phyloP scores from a whole-genome alignment of 2,329 filamentous ascomycete species.

The Pseudovirgaria hyperparasitica region DNA sequence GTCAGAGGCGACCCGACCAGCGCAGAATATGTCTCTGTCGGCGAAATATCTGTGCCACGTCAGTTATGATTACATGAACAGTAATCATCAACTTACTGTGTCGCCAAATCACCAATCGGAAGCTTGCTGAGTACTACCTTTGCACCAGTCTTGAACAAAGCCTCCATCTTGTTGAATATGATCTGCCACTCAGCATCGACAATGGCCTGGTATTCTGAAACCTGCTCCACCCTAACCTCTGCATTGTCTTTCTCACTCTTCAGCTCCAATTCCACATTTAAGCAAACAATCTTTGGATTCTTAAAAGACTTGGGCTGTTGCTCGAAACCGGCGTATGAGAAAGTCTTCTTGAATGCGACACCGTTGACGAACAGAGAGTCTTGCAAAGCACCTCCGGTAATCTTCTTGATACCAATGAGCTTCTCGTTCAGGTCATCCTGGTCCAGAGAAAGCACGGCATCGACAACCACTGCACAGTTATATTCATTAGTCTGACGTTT shows the following conservation, averaged over 20 bases:
- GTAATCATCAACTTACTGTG: slow-evolving; percentile 46
- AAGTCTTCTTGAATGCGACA: slow-evolving; percentile 99
- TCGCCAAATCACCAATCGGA: slow-evolving; percentile 93
- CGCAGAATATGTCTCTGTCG: slow-evolving; percentile 96
- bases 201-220: slow-evolving; percentile 98
- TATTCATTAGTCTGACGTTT: slow-evolving; percentile 7
- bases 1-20: slow-evolving; percentile 78
- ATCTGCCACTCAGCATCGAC: slow-evolving; percentile 99
- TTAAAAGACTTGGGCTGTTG: slow-evolving; percentile 95
- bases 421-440: slow-evolving; percentile 97
- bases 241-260: slow-evolving; percentile 99
- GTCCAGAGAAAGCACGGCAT: slow-evolving; percentile 88
- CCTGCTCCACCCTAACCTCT: slow-evolving; percentile 93
- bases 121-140: slow-evolving; percentile 97
- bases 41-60: slow-evolving; percentile 56
- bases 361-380: slow-evolving; percentile 96
- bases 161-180: slow-evolving; percentile 98
- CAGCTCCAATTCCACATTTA: slow-evolving; percentile 95
- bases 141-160: slow-evolving; percentile 81
- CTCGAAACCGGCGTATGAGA: slow-evolving; percentile 97
- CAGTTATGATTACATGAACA: no score
- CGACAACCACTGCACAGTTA: slow-evolving; percentile 68
- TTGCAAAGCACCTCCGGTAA: slow-evolving; percentile 88
- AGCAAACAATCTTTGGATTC: slow-evolving; percentile 89
- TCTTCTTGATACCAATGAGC: slow-evolving; percentile 96